phyloP scores from a whole-genome alignment of 331 rosid species.

The Dryas integrifolia region DNA sequence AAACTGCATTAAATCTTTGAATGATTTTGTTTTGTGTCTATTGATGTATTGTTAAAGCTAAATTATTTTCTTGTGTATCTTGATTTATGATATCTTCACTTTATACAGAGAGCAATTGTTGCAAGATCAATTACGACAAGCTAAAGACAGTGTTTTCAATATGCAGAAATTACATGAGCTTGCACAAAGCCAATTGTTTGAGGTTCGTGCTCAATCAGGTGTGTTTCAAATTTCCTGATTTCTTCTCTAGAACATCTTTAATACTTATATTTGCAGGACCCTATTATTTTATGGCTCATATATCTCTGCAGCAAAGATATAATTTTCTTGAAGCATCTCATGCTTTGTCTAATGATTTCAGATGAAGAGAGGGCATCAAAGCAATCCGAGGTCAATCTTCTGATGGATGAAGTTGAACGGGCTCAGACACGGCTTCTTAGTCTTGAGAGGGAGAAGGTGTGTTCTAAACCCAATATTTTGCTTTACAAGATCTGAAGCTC shows the following conservation, averaged over 20 bases:
- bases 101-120: constrained; percentile 75
- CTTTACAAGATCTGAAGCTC: not conserved
- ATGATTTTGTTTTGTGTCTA: not conserved
- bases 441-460: constrained; percentile 92
- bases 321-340: constrained; percentile 8
- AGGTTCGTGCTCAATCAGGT: constrained; percentile 97
- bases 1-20: not conserved
- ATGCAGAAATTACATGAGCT: constrained; percentile 94
- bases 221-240: constrained; percentile 19
- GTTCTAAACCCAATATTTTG: not conserved
- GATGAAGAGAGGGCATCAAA: constrained; percentile 92
- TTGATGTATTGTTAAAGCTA: not conserved
- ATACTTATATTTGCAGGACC: constrained; percentile 5
- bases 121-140: constrained; percentile 90
- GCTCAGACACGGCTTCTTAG: constrained; percentile 86
- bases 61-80: constrained; percentile 10
- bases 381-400: constrained; percentile 85
- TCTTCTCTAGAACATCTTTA: constrained; percentile 10
- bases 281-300: constrained; percentile 17
- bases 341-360: constrained; percentile 34
- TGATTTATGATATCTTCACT: constrained; percentile 29
- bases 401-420: constrained; percentile 95
- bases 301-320: constrained; percentile 3
- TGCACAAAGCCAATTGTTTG: constrained; percentile 95
- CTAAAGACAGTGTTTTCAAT: constrained; percentile 90